Base-by-base conservation (phyloP, 805 yeast species). In the Starmerella stigmatis region DNA sequence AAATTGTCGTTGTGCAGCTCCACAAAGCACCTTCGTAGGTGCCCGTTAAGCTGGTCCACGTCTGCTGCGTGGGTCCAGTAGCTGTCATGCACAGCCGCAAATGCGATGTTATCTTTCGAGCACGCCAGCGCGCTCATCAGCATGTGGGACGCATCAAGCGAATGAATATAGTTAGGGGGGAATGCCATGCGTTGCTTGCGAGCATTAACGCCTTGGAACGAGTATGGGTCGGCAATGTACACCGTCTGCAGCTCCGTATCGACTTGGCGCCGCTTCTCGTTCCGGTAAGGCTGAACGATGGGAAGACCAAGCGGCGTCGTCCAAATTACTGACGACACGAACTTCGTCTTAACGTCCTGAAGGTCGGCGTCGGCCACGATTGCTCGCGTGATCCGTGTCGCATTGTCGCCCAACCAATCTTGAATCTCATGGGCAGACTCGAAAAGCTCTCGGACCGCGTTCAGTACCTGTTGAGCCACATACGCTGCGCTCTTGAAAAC, bases 91-190 rank as follows among this genome's bases (percentile, higher is more conserved):
- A 89, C 98, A 0, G 97, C 78, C 0, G 97, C 96, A 70, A 92
- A 89, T 11, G 77, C 69, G 41, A 92, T 64, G 0, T 75, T 76
- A 1, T 60, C 60, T 33, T 78, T 71, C 4, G 81, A 76, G 62
- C 96, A 86, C 20, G 77, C 77, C 41, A 76, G 69, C 0, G 96
- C 94, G 8, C 95, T 81, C 69, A 88, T 66, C 42, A 92, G 69
- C 98, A 89, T 92, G 62, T 89, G 98, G 0, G 96, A 81, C 1
- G 97, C 97, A 70, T 89, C 98, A 47, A 89, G 69, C 0, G 97
- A 89, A 61, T 89, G 98, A 43, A 89, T 82, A 62, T 74, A 89
- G 62, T 89, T 89, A 26, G 98, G 98, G 13, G 98, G 95, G 64
- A 89, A 84, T 0, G 95, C 98, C 31, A 86, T 78, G 53, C 78